These are phyloP conservation scores for Linnemannia exigua DNA, from an alignment of 192 early-diverging fungal species.

Conservation along the genomic window DNA sequence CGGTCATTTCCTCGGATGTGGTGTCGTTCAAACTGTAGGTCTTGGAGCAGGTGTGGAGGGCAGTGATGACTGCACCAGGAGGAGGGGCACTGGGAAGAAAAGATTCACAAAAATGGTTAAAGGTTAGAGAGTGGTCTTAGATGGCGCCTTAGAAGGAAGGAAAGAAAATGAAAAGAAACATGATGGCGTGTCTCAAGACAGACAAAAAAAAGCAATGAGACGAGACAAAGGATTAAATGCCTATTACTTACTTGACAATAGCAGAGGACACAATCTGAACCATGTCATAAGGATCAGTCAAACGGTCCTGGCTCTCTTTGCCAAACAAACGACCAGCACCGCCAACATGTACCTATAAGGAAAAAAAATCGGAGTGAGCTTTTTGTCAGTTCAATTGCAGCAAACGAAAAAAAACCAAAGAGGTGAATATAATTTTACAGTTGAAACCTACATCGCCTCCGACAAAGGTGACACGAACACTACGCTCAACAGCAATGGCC, in stretches of 20 bases:
- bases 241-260: conserved; percentile 75
- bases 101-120: not conserved
- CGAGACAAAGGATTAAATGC: not conserved
- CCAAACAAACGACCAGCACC: conserved; percentile 74
- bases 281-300: conserved; percentile 80
- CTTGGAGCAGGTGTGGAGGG: conserved; percentile 73
- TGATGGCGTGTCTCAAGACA: not conserved
- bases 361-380: not conserved
- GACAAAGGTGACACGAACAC: conserved; percentile 83
- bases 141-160: not conserved
- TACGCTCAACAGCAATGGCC: conserved; percentile 67
- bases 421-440: not conserved
- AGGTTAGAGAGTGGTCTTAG: not conserved
- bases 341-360: conserved; percentile 71
- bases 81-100: conserved; percentile 65
- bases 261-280: conserved; percentile 85
- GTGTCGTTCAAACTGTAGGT: conserved; percentile 67
- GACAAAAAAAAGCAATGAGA: conserved; percentile 12
- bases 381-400: not conserved
- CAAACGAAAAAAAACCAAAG: conserved; percentile 18
- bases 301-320: conserved; percentile 64
- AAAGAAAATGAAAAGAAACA: not conserved
- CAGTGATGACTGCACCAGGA: conserved; percentile 75
- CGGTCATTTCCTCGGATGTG: conserved; percentile 82
- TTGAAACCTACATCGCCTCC: conserved; percentile 81